Evolutionary conservation across 2,329 filamentous ascomycete genomes (phyloP), one percentile per base, ranked within the genome.

Genomic region (Plenodomus lindquistii): DNA sequence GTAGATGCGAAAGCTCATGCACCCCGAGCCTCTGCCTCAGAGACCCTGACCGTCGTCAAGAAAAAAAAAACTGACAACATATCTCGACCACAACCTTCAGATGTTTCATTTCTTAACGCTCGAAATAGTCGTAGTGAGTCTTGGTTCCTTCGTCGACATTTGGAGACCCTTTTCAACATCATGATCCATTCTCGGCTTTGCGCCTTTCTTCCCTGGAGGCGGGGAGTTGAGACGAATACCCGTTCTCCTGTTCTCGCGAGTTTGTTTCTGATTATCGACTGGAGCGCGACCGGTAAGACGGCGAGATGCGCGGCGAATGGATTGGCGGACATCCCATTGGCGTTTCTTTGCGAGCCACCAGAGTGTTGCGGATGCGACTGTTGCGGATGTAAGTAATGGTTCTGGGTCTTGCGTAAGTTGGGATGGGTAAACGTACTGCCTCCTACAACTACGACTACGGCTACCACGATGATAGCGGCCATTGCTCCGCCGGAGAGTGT

Each of bases 311-410:
- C 82, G 83, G 46, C 86, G 82, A 48, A 95, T 78, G 22, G 80
- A 87, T 66, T 89, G 84, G 49, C 85, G 83, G 58, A 94, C 78
- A 57, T 85, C 88, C 90, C 90, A 94, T 71, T 92, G 88, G 39
- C 86, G 84, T 75, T 90, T 91, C 79, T 94, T 94, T 46, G 90
- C 88, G 31, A 93, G 70, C 70, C 86, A 90, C 75, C 88, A 95
- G 21, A 94, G 82, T 2, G 84, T 75, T 2, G 85, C 82, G 27
- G 81, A 86, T 18, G 78, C 79, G 54, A 86, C 87, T 88, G 57
- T 35, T 39, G 17, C n/a, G n/a, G n/a, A n/a, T n/a, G n/a, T n/a
- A n/a, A 13, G 5, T 11, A 22, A 56, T 66, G 55, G 66, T 22
- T 18, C 5, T 7, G 13, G 34, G 19, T 21, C 6, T 36, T 24